phyloP scores from a whole-genome alignment of 305 asterid genomes.

The Solanum chacoense region DNA sequence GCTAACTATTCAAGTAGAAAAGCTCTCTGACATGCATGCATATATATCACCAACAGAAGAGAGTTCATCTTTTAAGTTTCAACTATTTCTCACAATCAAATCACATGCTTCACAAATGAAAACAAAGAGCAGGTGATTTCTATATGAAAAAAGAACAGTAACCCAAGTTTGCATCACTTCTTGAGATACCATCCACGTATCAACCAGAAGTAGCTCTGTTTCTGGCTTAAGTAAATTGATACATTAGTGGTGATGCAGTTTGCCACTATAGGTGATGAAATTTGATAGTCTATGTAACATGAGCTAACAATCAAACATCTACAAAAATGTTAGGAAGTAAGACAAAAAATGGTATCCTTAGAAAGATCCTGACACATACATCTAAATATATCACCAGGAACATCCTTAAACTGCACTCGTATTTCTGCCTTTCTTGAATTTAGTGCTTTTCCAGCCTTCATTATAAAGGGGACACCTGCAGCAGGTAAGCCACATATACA shows the following conservation, averaged over 20 bases:
- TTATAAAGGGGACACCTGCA: constrained; percentile 88
- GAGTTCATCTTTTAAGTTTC: background rate
- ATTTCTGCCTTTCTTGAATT: constrained; percentile 91
- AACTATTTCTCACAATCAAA: background rate
- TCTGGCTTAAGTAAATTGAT: background rate
- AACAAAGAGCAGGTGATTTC: background rate
- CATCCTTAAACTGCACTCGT: constrained; percentile 91
- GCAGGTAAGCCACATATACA: constrained; percentile 10
- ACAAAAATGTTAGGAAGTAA: background rate
- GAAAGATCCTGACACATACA: constrained; percentile 29
- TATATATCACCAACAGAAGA: background rate
- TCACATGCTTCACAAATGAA: background rate
- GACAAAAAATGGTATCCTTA: background rate
- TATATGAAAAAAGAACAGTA: background rate
- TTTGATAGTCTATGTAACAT: background rate
- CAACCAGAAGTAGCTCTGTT: background rate
- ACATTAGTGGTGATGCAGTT: background rate
- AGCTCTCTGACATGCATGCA: background rate
- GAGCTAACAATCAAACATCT: background rate
- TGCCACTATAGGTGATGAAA: background rate
- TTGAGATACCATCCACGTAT: background rate
- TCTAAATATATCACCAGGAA: constrained; percentile 86
- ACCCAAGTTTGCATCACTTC: background rate
- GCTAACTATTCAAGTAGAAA: background rate
- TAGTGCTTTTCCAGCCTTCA: constrained; percentile 97